Base-by-base conservation (phyloP, 495 filamentous ascomycete species). In the Thermothielavioides terrestris region DNA sequence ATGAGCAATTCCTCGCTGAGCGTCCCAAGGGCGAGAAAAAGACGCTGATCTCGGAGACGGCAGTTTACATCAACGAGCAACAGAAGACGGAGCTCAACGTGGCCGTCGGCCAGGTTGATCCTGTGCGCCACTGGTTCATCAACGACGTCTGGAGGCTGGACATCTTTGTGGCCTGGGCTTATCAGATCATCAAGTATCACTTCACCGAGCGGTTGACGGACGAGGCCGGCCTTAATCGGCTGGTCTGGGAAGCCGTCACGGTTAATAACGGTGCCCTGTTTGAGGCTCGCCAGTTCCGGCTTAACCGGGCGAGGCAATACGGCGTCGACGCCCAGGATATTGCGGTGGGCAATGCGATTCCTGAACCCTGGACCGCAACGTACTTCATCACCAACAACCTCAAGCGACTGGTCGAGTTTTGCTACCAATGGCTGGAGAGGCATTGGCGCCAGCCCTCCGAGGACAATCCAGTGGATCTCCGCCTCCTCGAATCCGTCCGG, bases 351-450 rank as follows among this genome's bases (percentile, higher is more conserved):
- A 74, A 81, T 26, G 78, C 70, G 4, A 71, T 95, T 15, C 81
- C 85, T 15, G 80, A 85, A 39, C 81, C 86, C 47, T 96, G 90
- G 90, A 94, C 87, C 4, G 85, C 84, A 9, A 80, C 76, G 21
- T 68, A 72, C 2, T 80, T 81, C 49, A 68, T 84, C 46, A 67
- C 75, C 20, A 73, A 76, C 47, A 75, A 79, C 44, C 59, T 75
- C 10, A 73, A 73, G 50, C 70, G 74, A 21, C 69, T 85, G 25
- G 65, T 76, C 31, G 75, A 80, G 51, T 68, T 81, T 11, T 63
- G 63, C 50, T 59, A 66, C 39, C 54, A 58, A 32, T 70, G 66
- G 66, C 54, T 67, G 1, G 58, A 65, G 18, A 46, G 40, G 8
- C 50, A 59, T 34, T 52, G 44, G 11, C 20, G 32, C 11, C 49